These are phyloP conservation scores for Coniochaeta hoffmannii DNA, from an alignment of 2,329 filamentous ascomycete species.

Conservation along the genomic window DNA sequence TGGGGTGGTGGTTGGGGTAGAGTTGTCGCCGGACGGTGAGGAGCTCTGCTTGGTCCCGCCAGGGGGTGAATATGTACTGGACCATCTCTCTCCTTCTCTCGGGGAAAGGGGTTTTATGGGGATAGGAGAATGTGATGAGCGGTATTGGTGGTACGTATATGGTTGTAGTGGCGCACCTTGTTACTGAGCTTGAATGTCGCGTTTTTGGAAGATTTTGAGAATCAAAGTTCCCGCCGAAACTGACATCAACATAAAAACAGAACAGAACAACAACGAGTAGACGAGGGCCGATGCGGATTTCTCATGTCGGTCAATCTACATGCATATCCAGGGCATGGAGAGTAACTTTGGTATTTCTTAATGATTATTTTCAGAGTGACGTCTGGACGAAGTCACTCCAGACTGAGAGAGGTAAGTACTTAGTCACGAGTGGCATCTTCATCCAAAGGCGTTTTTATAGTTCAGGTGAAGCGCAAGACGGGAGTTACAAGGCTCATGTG, in stretches of 20 bases:
- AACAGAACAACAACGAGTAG: no score
- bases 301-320: no score
- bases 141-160: background rate
- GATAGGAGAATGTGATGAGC: background rate
- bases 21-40: slow-evolving; percentile 58
- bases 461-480: background rate
- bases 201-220: background rate
- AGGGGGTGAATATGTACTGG: slow-evolving; percentile 66
- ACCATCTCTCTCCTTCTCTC: slow-evolving; percentile 46
- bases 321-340: no score
- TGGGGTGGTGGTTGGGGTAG: slow-evolving; percentile 35
- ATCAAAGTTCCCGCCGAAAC: background rate
- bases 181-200: background rate
- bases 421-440: no score
- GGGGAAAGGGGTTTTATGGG: background rate
- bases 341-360: no score
- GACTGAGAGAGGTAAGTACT: no score
- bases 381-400: no score
- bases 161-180: background rate
- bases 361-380: no score
- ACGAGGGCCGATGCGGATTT: no score
- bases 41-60: slow-evolving; percentile 60
- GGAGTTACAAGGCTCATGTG: background rate
- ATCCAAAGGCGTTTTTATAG: no score
- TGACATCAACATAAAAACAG: background rate